Conservation (phyloP, 208 protist species). For the Crithidia fasciculata region DNA sequence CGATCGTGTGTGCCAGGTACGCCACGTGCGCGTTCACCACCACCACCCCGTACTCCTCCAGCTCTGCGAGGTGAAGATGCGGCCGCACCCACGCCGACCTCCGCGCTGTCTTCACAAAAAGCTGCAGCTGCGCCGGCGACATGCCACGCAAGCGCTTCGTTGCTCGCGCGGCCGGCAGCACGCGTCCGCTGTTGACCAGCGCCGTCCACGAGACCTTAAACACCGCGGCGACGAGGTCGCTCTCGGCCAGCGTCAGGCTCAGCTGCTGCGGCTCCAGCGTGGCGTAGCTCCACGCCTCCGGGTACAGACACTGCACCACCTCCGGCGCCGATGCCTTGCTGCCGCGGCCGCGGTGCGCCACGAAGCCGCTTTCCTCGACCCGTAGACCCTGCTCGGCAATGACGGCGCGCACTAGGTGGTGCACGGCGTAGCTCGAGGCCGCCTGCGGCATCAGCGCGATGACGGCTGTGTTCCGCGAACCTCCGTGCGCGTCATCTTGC, state of each 20-base stretch:
- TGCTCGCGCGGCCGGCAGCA: slow-evolving; percentile 33
- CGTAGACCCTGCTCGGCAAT: slow-evolving; percentile 24
- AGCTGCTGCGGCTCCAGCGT: slow-evolving; percentile 24
- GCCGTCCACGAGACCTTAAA: slow-evolving; percentile 31
- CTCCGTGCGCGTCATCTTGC: background rate
- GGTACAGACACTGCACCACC: slow-evolving; percentile 24
- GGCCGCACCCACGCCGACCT: slow-evolving; percentile 26
- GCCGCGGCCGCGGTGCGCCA: slow-evolving; percentile 20
- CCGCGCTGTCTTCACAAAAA: slow-evolving; percentile 23
- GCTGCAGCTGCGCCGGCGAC: slow-evolving; percentile 36
- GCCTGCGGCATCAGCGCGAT: slow-evolving; percentile 30
- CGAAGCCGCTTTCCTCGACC: slow-evolving; percentile 30
- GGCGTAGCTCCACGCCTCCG: slow-evolving; percentile 38
- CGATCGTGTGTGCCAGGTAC: slow-evolving; percentile 17
- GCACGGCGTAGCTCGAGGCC: slow-evolving; percentile 19
- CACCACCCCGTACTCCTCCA: slow-evolving; percentile 37
- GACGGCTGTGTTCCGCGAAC: slow-evolving; percentile 23
- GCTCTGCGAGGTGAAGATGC: slow-evolving; percentile 34
- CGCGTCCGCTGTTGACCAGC: slow-evolving; percentile 22
- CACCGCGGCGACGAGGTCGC: slow-evolving; percentile 5
- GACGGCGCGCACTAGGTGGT: slow-evolving; percentile 21
- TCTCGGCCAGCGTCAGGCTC: slow-evolving; percentile 13
- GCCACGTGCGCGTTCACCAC: slow-evolving; percentile 44
- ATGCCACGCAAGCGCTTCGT: slow-evolving; percentile 39
- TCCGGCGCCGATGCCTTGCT: slow-evolving; percentile 1